A percentile compares a stretch with the other conserved stretches of the same genome.
These are phyloP conservation scores for Colletotrichum paranaense DNA, from an alignment of 2,329 filamentous ascomycete genomes.

Conservation along the genomic window DNA sequence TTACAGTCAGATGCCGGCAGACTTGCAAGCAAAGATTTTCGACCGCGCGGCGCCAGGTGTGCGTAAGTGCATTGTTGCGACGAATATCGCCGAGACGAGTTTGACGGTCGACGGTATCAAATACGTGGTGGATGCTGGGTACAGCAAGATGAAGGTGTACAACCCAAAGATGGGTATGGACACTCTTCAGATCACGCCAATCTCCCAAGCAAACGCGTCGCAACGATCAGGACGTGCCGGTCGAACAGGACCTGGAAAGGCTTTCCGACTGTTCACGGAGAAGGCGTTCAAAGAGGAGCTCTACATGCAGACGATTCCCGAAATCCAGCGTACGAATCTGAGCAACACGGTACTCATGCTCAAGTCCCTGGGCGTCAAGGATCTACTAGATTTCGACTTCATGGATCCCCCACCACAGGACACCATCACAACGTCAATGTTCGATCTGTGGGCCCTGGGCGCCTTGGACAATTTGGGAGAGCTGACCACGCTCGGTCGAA, in stretches of 20 bases:
- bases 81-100: slow-evolving; percentile 98
- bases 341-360: slow-evolving; percentile 94
- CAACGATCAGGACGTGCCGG: slow-evolving; percentile 95
- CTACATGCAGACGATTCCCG: slow-evolving; percentile 96
- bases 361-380: slow-evolving; percentile 93
- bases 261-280: slow-evolving; percentile 94
- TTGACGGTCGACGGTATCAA: slow-evolving; percentile 99
- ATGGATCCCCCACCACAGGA: slow-evolving; percentile 99
- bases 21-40: slow-evolving; percentile 97
- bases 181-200: slow-evolving; percentile 95
- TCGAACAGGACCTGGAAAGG: slow-evolving; percentile 93
- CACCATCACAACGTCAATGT: slow-evolving; percentile 95
- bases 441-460: slow-evolving; percentile 96
- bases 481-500: slow-evolving; percentile 84
- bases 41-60: slow-evolving; percentile 90
- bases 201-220: slow-evolving; percentile 95
- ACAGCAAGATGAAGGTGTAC: slow-evolving; percentile 98
- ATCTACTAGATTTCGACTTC: slow-evolving; percentile 96
- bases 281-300: slow-evolving; percentile 95
- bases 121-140: slow-evolving; percentile 97
- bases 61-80: slow-evolving; percentile 96
- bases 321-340: slow-evolving; percentile 96
- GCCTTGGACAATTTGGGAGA: slow-evolving; percentile 95
- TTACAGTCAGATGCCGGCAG: slow-evolving; percentile 99
- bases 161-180: slow-evolving; percentile 99